Conservation (phyloP, 257 asterid species). For the Salvia miltiorrhiza region DNA sequence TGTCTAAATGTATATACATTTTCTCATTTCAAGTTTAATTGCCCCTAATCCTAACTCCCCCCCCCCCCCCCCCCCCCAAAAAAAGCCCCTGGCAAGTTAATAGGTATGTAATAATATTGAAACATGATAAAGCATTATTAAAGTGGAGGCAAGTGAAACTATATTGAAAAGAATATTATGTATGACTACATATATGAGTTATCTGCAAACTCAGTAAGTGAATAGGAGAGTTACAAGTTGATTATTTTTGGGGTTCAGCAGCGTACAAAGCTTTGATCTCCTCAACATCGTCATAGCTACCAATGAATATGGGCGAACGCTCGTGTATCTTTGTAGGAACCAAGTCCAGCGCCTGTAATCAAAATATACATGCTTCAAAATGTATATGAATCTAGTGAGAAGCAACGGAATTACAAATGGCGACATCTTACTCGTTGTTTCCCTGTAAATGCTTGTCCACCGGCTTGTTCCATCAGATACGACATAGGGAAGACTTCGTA, state of each 20-base stretch:
- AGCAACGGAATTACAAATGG: too few relatives aligned
- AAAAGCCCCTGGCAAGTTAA: too few relatives aligned
- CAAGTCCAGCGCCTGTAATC: constrained; percentile 74
- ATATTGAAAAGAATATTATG: constrained; percentile 12
- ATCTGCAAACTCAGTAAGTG: constrained; percentile 4
- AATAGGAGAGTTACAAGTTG: constrained; percentile 14
- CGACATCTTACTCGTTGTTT: constrained; percentile 60
- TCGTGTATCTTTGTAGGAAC: constrained; percentile 84
- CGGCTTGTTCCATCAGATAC: constrained; percentile 96
- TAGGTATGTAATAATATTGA: too few relatives aligned
- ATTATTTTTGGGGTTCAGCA: constrained; percentile 50
- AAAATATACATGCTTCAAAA: background rate
- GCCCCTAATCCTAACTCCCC: too few relatives aligned
- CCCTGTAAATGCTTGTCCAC: constrained; percentile 96
- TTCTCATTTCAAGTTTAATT: too few relatives aligned
- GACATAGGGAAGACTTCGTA: constrained; percentile 99
- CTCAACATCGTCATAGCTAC: constrained; percentile 91
- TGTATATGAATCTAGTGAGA: background rate
- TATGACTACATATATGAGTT: constrained; percentile 10
- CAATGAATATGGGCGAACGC: constrained; percentile 88
- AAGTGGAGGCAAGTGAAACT: background rate
- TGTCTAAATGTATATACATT: too few relatives aligned
- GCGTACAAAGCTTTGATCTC: constrained; percentile 85
- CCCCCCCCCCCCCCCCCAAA: too few relatives aligned
- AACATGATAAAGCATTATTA: background rate